phyloP scores from a whole-genome alignment of 768 basidiomycete genomes.

The Daedalea quercina region DNA sequence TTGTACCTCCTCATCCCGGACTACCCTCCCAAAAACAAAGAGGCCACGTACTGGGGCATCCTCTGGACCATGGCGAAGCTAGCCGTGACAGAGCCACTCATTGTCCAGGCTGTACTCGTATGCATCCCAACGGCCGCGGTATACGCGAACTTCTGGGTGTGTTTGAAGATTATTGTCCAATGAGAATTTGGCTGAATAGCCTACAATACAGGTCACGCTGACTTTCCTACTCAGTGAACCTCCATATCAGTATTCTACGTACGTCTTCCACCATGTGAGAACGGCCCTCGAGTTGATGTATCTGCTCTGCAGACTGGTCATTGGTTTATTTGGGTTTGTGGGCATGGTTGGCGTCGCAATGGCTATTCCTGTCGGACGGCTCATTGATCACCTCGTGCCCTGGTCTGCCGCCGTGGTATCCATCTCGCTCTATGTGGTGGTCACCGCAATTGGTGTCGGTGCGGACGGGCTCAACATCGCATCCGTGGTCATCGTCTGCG shows the following conservation, averaged over 20 bases:
- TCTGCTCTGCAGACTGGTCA: slow-evolving; percentile 35
- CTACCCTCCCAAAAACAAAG: slow-evolving; percentile 68
- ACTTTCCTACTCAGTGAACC: slow-evolving; percentile 80
- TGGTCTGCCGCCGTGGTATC: slow-evolving; percentile 71
- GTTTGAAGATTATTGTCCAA: too few relatives aligned
- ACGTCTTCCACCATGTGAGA: slow-evolving; percentile 19
- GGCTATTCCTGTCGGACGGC: slow-evolving; percentile 61
- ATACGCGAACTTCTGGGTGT: slow-evolving; percentile 37
- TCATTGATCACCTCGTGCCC: slow-evolving; percentile 64
- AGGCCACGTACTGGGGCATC: slow-evolving; percentile 61
- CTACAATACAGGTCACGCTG: slow-evolving; percentile 33
- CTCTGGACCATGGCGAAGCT: slow-evolving; percentile 74
- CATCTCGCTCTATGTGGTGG: slow-evolving; percentile 37
- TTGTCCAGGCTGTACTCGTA: slow-evolving; percentile 63
- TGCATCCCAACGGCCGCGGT: slow-evolving; percentile 54
- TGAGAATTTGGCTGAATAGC: neutral
- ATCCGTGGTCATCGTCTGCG: slow-evolving; percentile 61
- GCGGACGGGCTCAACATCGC: slow-evolving; percentile 66
- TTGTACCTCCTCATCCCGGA: slow-evolving; percentile 68
- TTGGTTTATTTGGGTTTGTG: slow-evolving; percentile 43
- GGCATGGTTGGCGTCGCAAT: slow-evolving; percentile 56
- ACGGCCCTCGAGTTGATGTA: neutral
- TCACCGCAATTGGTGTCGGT: slow-evolving; percentile 57
- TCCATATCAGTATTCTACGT: slow-evolving; percentile 74
- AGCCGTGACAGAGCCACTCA: slow-evolving; percentile 67